These are phyloP conservation scores for Zanthoxylum bungeanum DNA, from an alignment of 345 rosid genomes.

Conservation along the genomic window DNA sequence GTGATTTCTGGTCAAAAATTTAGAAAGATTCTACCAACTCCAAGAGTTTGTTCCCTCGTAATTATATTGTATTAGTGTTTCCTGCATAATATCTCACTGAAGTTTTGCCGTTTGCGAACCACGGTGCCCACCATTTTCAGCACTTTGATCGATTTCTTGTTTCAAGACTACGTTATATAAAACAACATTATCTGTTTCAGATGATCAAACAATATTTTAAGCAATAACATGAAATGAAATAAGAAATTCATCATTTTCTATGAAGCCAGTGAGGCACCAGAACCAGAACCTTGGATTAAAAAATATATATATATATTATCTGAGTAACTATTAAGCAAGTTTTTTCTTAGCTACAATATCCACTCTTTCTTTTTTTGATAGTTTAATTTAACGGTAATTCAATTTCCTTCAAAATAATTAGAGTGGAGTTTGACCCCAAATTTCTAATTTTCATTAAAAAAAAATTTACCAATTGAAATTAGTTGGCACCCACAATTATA, in stretches of 20 bases:
- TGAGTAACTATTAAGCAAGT: background rate
- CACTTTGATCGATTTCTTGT: constrained; percentile 2
- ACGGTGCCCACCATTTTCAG: background rate
- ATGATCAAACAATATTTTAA: background rate
- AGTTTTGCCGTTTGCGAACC: background rate
- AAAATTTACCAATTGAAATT: no score
- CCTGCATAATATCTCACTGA: constrained; percentile 22
- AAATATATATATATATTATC: no score
- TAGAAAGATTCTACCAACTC: constrained; percentile 28
- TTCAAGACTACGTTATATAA: background rate
- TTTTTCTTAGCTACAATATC: background rate
- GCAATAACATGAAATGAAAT: background rate
- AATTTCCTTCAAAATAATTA: no score
- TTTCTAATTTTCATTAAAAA: no score
- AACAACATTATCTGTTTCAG: constrained; percentile 10
- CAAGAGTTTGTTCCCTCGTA: background rate
- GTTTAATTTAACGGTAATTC: no score
- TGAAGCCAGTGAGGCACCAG: background rate
- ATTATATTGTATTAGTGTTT: background rate
- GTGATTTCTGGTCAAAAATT: background rate
- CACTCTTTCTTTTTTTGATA: no score
- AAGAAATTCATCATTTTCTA: background rate
- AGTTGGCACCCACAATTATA: no score
- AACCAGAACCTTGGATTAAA: background rate
- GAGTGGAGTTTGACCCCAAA: no score